phyloP scores from a whole-genome alignment of 495 filamentous ascomycete genomes.

The Penicillium parvum region DNA sequence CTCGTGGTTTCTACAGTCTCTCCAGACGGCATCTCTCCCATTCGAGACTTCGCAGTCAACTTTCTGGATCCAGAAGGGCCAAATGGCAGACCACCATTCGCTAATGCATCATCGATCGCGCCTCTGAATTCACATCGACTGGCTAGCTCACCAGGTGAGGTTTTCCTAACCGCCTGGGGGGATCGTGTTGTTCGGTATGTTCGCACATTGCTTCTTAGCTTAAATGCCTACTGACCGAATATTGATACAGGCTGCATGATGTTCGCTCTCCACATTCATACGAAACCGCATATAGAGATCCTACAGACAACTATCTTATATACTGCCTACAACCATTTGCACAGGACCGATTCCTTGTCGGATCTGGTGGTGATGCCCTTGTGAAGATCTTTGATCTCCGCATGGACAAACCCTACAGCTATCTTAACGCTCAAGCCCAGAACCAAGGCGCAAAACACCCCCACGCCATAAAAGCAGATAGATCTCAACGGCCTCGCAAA shows the following conservation, averaged over 20 bases:
- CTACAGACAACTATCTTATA: conserved; percentile 51
- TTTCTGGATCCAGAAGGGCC: conserved; percentile 22
- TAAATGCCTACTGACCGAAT: neutral
- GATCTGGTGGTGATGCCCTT: conserved; percentile 50
- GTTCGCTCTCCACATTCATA: conserved; percentile 49
- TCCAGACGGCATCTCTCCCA: conserved; percentile 31
- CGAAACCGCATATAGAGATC: conserved; percentile 50
- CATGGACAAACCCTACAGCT: conserved; percentile 45
- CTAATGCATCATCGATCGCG: conserved; percentile 46
- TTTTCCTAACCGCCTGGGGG: conserved; percentile 60
- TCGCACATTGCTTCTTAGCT: neutral
- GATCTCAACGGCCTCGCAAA: conserved; percentile 17
- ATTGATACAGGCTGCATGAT: conserved; percentile 57
- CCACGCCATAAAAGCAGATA: neutral
- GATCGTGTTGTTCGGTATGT: conserved; percentile 51
- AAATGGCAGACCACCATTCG: conserved; percentile 18
- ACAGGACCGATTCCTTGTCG: conserved; percentile 54
- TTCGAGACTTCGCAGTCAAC: conserved; percentile 32
- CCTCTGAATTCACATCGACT: conserved; percentile 39
- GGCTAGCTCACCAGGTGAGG: conserved; percentile 35
- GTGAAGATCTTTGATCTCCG: conserved; percentile 66
- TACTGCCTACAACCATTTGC: conserved; percentile 57
- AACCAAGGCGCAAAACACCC: conserved; percentile 1
- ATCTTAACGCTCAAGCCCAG: conserved; percentile 25
- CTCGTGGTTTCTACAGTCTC: conserved; percentile 49